These are phyloP conservation scores for Heterobasidion parviporum DNA, from an alignment of 1,284 basidiomycete species.

Conservation along the genomic window DNA sequence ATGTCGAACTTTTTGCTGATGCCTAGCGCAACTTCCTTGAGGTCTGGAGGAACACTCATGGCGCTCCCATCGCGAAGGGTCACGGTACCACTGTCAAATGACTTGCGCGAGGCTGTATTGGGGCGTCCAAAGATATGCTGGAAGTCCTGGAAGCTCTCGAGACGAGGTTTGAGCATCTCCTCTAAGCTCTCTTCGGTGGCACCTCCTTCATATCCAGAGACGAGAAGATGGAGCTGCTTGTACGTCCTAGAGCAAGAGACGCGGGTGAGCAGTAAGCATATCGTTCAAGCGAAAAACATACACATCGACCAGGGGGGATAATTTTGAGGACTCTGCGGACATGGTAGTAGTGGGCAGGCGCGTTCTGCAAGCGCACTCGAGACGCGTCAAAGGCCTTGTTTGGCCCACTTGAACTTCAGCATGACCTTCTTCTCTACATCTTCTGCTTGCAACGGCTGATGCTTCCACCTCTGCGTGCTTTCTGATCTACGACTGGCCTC, in stretches of 20 bases:
- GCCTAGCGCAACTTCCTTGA: slow-evolving; percentile 60
- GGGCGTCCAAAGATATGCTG: slow-evolving; percentile 59
- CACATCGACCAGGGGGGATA: slow-evolving; percentile 51
- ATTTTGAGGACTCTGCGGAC: slow-evolving; percentile 30
- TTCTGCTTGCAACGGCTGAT: too few relatives aligned
- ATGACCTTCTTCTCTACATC: too few relatives aligned
- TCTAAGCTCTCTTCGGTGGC: slow-evolving; percentile 46
- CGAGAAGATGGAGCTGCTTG: slow-evolving; percentile 50
- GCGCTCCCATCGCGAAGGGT: slow-evolving; percentile 55
- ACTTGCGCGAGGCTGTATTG: slow-evolving; percentile 55
- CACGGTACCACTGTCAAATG: slow-evolving; percentile 56
- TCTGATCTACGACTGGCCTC: too few relatives aligned
- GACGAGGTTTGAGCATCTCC: slow-evolving; percentile 49
- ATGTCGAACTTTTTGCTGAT: slow-evolving; percentile 67
- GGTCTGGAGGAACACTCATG: slow-evolving; percentile 52
- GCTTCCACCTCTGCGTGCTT: too few relatives aligned
- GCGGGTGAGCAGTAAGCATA: slow-evolving; percentile 2
- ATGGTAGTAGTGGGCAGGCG: slow-evolving; percentile 1
- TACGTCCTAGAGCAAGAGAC: slow-evolving; percentile 41
- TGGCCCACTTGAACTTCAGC: too few relatives aligned
- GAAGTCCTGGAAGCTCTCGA: slow-evolving; percentile 46
- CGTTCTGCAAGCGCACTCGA: background rate
- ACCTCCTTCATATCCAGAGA: slow-evolving; percentile 47
- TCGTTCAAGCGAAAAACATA: slow-evolving; percentile 21
- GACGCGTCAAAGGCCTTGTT: background rate